Evolutionary conservation across 1,284 basidiomycete genomes (phyloP), one percentile per base, ranked within the genome.

Genomic region (Ustilago nuda): DNA sequence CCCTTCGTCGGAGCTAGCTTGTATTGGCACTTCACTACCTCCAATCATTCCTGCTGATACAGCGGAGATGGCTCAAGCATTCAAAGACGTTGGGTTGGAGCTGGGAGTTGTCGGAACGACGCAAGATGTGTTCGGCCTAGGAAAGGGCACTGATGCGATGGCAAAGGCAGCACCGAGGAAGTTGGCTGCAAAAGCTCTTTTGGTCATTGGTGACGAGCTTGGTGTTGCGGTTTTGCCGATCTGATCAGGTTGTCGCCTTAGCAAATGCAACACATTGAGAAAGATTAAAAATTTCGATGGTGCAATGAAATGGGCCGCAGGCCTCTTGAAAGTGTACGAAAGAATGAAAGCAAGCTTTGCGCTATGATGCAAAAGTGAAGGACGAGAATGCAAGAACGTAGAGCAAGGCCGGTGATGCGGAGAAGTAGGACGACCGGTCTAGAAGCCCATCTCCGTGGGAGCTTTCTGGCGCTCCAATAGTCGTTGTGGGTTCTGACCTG

Each of bases 21-120:
- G 64, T 27, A 56, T 65, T 13, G 73, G 73, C 23, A 68, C 68
- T 27, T 71, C 68, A 51, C 50, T 71, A 7, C 68, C 65, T 6
- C 52, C 59, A 7, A 61, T 64, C 33, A n/a, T 68, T 11, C 58
- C 60, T 33, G 45, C 41, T 23, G 69, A 66, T 17, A 15, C 30
- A 8, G 56, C 19, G 8, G 65, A 54, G 39, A 36, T 72, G 35
- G 19, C 35, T 8, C 53, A 63, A 51, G 50, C 32, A 2, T 61
- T 72, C 8, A 19, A 17, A 4, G 57, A 64, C 9, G 2, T 27
- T 5, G 68, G 72, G 2, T 35, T 71, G 27, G 32, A 57, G 61
- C 45, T 73, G 15, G 70, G 75, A 4, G 13, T 61, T 7, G 56
- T 76, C 1, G 73, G 73, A 1, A 41, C 51, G 7, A 58, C 50